Evolutionary conservation across 768 basidiomycete genomes (phyloP).

Genomic region (Pleurotus djamor): DNA sequence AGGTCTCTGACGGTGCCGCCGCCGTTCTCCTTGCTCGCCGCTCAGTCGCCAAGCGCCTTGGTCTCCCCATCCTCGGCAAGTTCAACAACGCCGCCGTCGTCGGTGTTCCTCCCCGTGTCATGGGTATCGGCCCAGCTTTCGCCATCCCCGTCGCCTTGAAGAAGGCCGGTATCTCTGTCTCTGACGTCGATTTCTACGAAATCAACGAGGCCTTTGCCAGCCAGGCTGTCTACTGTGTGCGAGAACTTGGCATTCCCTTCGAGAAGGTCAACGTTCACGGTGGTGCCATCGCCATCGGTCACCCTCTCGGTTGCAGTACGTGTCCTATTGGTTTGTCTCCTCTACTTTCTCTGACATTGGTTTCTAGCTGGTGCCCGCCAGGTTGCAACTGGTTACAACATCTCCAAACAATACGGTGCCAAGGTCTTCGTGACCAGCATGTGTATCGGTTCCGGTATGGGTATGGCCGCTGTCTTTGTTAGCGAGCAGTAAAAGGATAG

Average conservation of each 20-base stretch:
- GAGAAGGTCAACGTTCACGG: constrained; percentile 87
- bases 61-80: constrained; percentile 87
- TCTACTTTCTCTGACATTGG: constrained; percentile 6
- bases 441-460: constrained; percentile 92
- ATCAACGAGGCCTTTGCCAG: constrained; percentile 92
- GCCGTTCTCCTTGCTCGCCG: constrained; percentile 84
- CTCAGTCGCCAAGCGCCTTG: constrained; percentile 75
- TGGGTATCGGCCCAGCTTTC: constrained; percentile 90
- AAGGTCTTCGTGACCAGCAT: constrained; percentile 88
- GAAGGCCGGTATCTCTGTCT: constrained; percentile 57
- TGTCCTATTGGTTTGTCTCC: constrained; percentile 14
- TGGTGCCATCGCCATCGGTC: constrained; percentile 88
- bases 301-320: constrained; percentile 84
- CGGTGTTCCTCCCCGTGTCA: constrained; percentile 85
- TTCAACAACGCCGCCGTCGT: constrained; percentile 67
- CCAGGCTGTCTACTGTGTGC: constrained; percentile 72
- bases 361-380: constrained; percentile 77
- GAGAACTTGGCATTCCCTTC: constrained; percentile 66
- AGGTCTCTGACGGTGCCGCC: constrained; percentile 91
- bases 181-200: constrained; percentile 88
- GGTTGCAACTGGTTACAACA: constrained; percentile 79
- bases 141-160: constrained; percentile 79
- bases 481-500: constrained; percentile 60
- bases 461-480: constrained; percentile 86
- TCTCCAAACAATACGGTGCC: constrained; percentile 72